These are phyloP conservation scores for Lobulomyces angularis DNA, from an alignment of 192 early-diverging fungal genomes.

Conservation along the genomic window DNA sequence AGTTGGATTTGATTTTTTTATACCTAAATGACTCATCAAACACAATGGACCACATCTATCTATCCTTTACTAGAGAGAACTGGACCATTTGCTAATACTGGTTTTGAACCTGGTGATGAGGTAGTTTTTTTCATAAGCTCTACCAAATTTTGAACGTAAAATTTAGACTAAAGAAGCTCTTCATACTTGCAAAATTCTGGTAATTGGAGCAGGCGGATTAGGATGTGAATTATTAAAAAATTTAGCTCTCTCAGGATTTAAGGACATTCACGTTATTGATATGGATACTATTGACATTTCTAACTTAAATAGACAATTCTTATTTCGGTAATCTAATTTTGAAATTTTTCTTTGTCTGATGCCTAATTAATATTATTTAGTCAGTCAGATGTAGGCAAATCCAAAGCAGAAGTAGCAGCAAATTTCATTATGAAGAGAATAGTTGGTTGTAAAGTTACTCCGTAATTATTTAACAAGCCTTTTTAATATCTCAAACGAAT, in stretches of 20 bases:
- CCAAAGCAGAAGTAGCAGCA: slow-evolving; percentile 67
- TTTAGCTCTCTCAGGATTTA: slow-evolving; percentile 86
- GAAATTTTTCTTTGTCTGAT: too few species aligned
- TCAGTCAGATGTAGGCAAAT: slow-evolving; percentile 56
- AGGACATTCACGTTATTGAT: slow-evolving; percentile 79
- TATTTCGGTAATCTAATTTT: too few species aligned
- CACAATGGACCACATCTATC: too few species aligned
- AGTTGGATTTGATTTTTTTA: too few species aligned
- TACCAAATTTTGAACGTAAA: too few species aligned
- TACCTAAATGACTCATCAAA: too few species aligned
- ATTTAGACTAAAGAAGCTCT: too few species aligned
- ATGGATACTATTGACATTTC: slow-evolving; percentile 99
- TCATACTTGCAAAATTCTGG: too few species aligned
- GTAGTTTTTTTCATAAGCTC: slow-evolving; percentile 12
- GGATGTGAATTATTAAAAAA: slow-evolving; percentile 99
- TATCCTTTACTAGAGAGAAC: slow-evolving; percentile 33
- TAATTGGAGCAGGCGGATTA: slow-evolving; percentile 97
- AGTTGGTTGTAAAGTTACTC: slow-evolving; percentile 53
- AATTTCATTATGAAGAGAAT: slow-evolving; percentile 61
- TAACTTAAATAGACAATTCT: slow-evolving; percentile 98
- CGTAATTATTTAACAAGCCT: slow-evolving; percentile 27
- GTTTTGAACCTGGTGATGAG: slow-evolving; percentile 33
- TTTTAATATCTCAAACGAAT: background rate
- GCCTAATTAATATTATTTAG: too few species aligned
- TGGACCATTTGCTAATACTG: slow-evolving; percentile 32